These are phyloP conservation scores for Ustilago trichophora DNA, from an alignment of 1,284 basidiomycete genomes.

Conservation along the genomic window DNA sequence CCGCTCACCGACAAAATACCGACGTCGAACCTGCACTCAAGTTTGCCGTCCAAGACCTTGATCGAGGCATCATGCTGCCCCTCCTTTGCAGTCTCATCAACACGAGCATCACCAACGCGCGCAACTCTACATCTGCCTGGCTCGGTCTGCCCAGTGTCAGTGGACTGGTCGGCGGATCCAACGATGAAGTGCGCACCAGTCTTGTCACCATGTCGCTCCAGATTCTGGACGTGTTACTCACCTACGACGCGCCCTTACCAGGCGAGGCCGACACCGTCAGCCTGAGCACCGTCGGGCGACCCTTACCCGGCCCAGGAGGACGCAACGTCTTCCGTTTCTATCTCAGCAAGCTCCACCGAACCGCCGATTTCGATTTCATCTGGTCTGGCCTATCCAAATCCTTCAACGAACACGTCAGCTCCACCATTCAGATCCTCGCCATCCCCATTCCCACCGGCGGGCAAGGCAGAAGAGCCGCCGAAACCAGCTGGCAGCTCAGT, in stretches of 20 bases:
- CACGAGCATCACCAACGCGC: conserved; percentile 49
- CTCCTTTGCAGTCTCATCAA: conserved; percentile 64
- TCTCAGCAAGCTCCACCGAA: conserved; percentile 60
- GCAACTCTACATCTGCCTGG: conserved; percentile 36
- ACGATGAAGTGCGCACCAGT: conserved; percentile 38
- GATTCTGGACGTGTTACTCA: conserved; percentile 55
- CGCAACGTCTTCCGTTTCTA: conserved; percentile 60
- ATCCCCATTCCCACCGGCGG: conserved; percentile 28
- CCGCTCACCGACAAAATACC: conserved; percentile 23
- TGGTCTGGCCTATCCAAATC: conserved; percentile 33
- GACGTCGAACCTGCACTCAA: conserved; percentile 39
- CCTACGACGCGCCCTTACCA: conserved; percentile 43
- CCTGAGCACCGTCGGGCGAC: conserved; percentile 31
- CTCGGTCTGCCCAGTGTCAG: conserved; percentile 26
- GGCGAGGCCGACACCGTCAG: conserved; percentile 29
- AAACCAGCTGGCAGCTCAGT: conserved; percentile 35
- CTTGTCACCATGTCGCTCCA: conserved; percentile 53
- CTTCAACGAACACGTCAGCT: conserved; percentile 41
- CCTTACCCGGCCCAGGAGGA: conserved; percentile 22
- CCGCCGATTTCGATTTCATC: conserved; percentile 57
- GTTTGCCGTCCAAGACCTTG: conserved; percentile 46
- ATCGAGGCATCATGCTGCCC: conserved; percentile 50
- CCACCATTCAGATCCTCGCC: conserved; percentile 38
- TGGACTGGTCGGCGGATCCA: conserved; percentile 28
- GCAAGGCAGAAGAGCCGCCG: conserved; percentile 19